A percentile compares a stretch with the other conserved stretches of the same genome.
Evolutionary conservation across 805 yeast species (phyloP).

Genomic region (Henningerozyma blattae): DNA sequence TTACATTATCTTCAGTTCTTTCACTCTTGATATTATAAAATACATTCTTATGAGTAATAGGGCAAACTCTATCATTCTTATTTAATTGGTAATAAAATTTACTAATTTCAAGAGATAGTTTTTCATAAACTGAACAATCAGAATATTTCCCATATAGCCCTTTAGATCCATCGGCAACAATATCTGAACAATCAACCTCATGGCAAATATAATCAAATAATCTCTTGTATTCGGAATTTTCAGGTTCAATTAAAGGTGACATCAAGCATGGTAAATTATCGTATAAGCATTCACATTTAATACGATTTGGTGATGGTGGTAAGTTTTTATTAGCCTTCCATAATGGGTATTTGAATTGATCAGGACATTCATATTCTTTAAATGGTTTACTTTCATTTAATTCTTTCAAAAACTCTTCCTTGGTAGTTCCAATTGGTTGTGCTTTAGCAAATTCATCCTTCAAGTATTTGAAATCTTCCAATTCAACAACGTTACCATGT

Average conservation of each 20-base stretch:
- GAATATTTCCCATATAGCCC: conserved; percentile 61
- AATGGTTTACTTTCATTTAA: conserved; percentile 31
- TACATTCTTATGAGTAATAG: conserved; percentile 12
- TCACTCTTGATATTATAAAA: conserved; percentile 10
- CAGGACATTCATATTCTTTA: conserved; percentile 9
- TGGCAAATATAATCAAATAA: conserved; percentile 50
- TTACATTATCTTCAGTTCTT: background rate
- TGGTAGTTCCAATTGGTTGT: conserved; percentile 32
- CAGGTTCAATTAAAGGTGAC: conserved; percentile 30
- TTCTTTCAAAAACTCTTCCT: conserved; percentile 7
- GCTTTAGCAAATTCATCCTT: conserved; percentile 38
- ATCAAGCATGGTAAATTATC: conserved; percentile 46
- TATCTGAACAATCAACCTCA: conserved; percentile 44
- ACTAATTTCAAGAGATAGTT: conserved; percentile 51
- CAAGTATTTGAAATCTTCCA: conserved; percentile 48
- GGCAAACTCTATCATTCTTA: conserved; percentile 21
- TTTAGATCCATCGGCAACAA: conserved; percentile 40
- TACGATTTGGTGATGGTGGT: conserved; percentile 59
- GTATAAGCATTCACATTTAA: conserved; percentile 50
- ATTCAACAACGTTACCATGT: conserved; percentile 34
- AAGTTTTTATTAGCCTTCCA: conserved; percentile 53
- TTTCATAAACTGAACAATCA: conserved; percentile 51
- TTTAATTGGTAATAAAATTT: conserved; percentile 43
- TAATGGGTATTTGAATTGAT: conserved; percentile 4
- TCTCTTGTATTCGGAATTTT: conserved; percentile 34